Percentiles rank a stretch among this genome's conserved stretches.
phyloP scores from a whole-genome alignment of 2,329 filamentous ascomycete genomes.

The Diaporthe vexans region DNA sequence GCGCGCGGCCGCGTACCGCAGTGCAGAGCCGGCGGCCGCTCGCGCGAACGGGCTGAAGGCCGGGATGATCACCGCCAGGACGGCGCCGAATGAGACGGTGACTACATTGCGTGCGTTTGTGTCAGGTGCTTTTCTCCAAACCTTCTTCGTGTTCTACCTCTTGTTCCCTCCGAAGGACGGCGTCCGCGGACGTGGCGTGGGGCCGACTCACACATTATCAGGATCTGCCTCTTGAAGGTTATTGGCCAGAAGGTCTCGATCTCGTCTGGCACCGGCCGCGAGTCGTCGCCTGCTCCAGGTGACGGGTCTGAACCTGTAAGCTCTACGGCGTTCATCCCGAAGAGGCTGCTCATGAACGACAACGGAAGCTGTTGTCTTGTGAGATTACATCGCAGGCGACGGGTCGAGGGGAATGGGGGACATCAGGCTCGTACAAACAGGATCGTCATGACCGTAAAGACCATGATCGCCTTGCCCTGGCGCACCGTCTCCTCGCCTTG shows the following conservation, averaged over 20 bases:
- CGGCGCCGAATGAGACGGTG: constrained; percentile 36
- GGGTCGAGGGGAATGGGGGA: neutral
- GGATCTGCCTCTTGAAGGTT: constrained; percentile 38
- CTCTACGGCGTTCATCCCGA: constrained; percentile 55
- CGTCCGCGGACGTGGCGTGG: neutral
- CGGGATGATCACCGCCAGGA: constrained; percentile 33
- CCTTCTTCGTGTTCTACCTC: neutral
- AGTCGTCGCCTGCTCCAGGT: constrained; percentile 1
- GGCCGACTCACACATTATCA: constrained; percentile 36
- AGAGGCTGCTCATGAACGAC: constrained; percentile 54
- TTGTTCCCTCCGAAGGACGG: neutral
- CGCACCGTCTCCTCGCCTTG: constrained; percentile 21
- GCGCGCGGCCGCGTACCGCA: constrained; percentile 8
- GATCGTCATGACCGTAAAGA: constrained; percentile 40
- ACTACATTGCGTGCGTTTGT: constrained; percentile 11
- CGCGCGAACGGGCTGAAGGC: constrained; percentile 38
- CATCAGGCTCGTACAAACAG: constrained; percentile 45
- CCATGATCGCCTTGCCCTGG: constrained; percentile 37
- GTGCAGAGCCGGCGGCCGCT: constrained; percentile 13
- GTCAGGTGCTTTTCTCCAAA: neutral
- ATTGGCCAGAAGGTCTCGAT: constrained; percentile 37
- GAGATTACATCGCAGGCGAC: neutral
- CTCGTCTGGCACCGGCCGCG: constrained; percentile 23
- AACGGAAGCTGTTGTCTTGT: constrained; percentile 49
- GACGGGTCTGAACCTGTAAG: constrained; percentile 29